Base-by-base conservation (phyloP, 73 alveolate genomes). In the Paramecium octaurelia region DNA sequence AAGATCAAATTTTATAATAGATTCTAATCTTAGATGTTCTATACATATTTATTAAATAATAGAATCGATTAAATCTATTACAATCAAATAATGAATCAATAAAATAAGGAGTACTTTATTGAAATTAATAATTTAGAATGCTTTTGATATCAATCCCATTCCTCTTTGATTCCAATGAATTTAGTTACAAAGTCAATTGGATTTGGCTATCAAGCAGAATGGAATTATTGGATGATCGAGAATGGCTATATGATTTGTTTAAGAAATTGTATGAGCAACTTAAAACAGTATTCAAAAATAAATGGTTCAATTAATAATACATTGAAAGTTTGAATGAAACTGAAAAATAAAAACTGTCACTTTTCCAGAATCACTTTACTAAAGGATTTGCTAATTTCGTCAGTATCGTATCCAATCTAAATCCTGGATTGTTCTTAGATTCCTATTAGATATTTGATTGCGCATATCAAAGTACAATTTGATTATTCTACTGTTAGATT, bases 281-380 rank as follows among this genome's bases (percentile, higher is more conserved):
- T 4, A 21, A 23, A 29, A 11, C 36, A 16, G 46, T 75, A 1
- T 42, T 75, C 20, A 75, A 75, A 75, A 42, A 42, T 29, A 75
- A 42, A 38, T 38, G 34, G 35, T 75, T 75, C 11, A 75, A 38
- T 75, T 29, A 34, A 36, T 18, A 75, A 42, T 38, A 42, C 36
- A 75, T 75, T 75, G 88, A 75, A 35, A 38, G 12, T 23, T 75
- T 75, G 69, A 75, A 24, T n/a, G 88, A 75, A 11, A 29, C 88
- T 29, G 88, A 75, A 42, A 75, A 75, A 18, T 23, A 75, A 23
- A 38, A 75, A 36, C 7, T 42, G n/a, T 75, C 88, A 0, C 60
- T 75, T 29, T 75, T 75, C 21, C n/a, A 75, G 10, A 75, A 75
- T 24, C 58, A 75, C 21, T 75, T 75, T 38, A 21, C 46, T n/a